Base-by-base conservation (phyloP, 2,329 filamentous ascomycete genomes). In the Aschersonia sp. region DNA sequence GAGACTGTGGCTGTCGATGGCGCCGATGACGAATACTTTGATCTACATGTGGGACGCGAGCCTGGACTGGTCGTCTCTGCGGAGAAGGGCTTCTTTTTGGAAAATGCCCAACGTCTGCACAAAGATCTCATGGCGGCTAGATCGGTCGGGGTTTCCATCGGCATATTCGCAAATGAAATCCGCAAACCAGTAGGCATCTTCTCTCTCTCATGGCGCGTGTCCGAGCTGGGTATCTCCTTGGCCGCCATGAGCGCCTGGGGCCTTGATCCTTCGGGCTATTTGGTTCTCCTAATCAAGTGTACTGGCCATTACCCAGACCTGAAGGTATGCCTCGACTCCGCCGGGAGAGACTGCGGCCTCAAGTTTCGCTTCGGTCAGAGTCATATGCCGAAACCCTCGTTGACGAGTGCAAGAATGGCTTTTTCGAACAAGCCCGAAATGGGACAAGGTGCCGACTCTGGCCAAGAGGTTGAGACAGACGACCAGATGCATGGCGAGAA, bases 201-300 rank as follows among this genome's bases (percentile, higher is more conserved):
- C 14, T 79, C 78, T 5, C 63, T 92, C 2, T 87, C 87, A 0
- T 75, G 85, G 32, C 79, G 78, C 4, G 75, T 85, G 32, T 68
- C 73, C 4, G 84, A 83, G 55, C 73, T 95, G 1, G 79, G 76
- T 0, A 76, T 95, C 10, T 83, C 85, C 0, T 73, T 82, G 39
- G 85, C 89, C 57, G 81, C 79, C 0, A 75, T 87, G 62, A 73
- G 83, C 56, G 85, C 87, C 1, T 95, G 88, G 88, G 74, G 82
- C 50, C 61, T 95, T 9, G 64, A 75, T 11, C 64, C 70, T 0
- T 63, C 70, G 0, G 81, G 88, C 35, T 89, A 90, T 56, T 62
- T 94, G 40, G 75, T 90, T 5, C 68, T 94, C 5, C 68, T 95
- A 29, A 73, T 92, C 42, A 74, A 75, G 37, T 84, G 84, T 53